These are phyloP conservation scores for Alternaria burnsii DNA, from an alignment of 2,329 filamentous ascomycete species.

Conservation along the genomic window DNA sequence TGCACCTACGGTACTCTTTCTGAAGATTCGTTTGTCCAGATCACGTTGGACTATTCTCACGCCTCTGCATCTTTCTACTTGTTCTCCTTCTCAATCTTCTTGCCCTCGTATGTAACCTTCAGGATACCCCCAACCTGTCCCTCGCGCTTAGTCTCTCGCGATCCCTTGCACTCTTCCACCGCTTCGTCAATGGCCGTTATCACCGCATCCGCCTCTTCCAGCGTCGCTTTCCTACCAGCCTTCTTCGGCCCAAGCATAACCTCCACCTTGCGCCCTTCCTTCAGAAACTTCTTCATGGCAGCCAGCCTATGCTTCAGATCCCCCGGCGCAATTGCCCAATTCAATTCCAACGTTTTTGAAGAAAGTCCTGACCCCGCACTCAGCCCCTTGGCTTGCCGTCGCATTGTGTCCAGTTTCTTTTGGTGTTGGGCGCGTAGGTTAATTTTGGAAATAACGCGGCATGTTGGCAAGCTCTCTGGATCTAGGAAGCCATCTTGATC, in stretches of 20 bases:
- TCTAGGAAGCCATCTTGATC: constrained; percentile 46
- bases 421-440: constrained; percentile 58
- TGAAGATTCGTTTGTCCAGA: neutral
- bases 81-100: constrained; percentile 27
- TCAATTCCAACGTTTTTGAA: constrained; percentile 83
- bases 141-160: constrained; percentile 37
- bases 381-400: constrained; percentile 50
- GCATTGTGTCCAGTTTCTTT: constrained; percentile 55
- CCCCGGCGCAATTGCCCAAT: constrained; percentile 82
- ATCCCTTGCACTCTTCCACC: constrained; percentile 50
- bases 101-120: constrained; percentile 45
- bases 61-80: constrained; percentile 9
- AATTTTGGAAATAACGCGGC: constrained; percentile 72
- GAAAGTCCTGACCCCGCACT: constrained; percentile 33
- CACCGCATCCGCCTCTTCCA: constrained; percentile 65
- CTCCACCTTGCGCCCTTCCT: constrained; percentile 78
- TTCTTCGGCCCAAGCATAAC: constrained; percentile 74
- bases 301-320: constrained; percentile 70
- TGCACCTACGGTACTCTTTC: neutral
- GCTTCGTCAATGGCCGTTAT: constrained; percentile 61
- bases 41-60: neutral
- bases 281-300: constrained; percentile 71
- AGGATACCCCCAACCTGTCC: constrained; percentile 43
- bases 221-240: constrained; percentile 66
- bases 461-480: constrained; percentile 65